Evolutionary conservation across 2,329 filamentous ascomycete species (phyloP).

Genomic region (Rasamsonia emersonii): DNA sequence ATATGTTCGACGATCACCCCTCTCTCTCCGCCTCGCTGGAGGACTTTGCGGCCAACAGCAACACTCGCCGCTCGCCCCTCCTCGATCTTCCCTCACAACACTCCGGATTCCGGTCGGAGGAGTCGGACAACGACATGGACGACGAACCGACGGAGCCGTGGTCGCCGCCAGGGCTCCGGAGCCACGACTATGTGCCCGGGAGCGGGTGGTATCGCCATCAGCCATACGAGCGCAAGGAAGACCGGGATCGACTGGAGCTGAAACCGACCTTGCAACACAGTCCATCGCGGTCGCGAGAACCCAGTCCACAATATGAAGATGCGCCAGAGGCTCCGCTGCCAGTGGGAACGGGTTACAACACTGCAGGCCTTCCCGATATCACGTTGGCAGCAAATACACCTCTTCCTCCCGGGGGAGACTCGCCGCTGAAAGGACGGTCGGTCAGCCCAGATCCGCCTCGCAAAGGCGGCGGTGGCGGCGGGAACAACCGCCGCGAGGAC

Average conservation of each 20-base stretch:
- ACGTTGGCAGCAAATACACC: conserved; percentile 50
- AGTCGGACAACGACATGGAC: conserved; percentile 33
- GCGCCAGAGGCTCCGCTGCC: conserved; percentile 37
- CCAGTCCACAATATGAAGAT: conserved; percentile 53
- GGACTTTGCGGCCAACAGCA: conserved; percentile 51
- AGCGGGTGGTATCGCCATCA: conserved; percentile 48
- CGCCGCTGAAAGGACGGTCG: conserved; percentile 49
- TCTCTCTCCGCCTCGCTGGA: conserved; percentile 53
- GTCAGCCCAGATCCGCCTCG: conserved; percentile 44
- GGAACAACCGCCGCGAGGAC: conserved; percentile 21
- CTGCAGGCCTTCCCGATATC: conserved; percentile 38
- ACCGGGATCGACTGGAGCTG: conserved; percentile 27
- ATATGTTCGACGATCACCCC: conserved; percentile 49
- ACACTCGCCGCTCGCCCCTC: conserved; percentile 39
- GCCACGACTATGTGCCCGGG: conserved; percentile 40
- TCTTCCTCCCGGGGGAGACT: conserved; percentile 45
- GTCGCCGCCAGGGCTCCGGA: conserved; percentile 58
- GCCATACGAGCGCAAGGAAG: conserved; percentile 38
- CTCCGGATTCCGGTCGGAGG: conserved; percentile 53
- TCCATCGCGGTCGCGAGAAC: conserved; percentile 47
- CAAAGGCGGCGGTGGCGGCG: no score
- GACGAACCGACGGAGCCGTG: conserved; percentile 42
- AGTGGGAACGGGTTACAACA: conserved; percentile 16
- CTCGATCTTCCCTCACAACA: conserved; percentile 51
- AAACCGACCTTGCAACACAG: conserved; percentile 35